Evolutionary conservation across 1,139 yeast genomes (phyloP), one percentile per base, ranked within the genome.

Genomic region (Suhomyces wounanorum): DNA sequence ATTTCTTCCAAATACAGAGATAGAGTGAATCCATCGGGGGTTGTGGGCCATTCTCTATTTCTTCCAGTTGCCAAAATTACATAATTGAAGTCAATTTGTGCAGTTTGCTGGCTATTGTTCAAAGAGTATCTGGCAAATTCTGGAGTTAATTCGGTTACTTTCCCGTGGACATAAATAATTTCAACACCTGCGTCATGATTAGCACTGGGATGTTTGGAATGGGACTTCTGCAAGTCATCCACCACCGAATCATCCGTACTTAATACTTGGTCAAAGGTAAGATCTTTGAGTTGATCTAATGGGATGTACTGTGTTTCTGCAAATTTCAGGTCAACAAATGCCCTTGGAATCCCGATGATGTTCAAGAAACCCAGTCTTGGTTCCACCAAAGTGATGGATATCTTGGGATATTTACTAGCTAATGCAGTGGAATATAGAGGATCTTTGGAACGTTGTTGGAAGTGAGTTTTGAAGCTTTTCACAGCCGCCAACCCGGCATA

Each of bases 361-460:
- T 81, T 81, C 49, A 81, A 66, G 45, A 81, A 70, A 2, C 85
- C 85, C 2, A 77, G 72, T 50, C 79, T 66, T 16, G 85, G 84
- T 52, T 81, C 85, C 0, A 81, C 62, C 41, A 81, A 51, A 0
- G 77, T 73, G 17, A 80, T 65, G 14, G 77, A 70, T 1, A 75
- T 58, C 40, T 59, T 62, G 36, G 56, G 59, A 18, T 31, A n/a
- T 25, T 49, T 50, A 42, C 38, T 43, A 16, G 49, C 53, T 43
- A 53, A 47, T 14, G 54, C 54, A 21, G 57, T 46, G 8, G 53
- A 49, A 16, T 53, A 55, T 16, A 50, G 41, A 8, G 58, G 52
- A 39, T 53, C 52, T 8, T 44, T 14, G 8, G 53, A 44, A 25
- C 57, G 49, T 47, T 62, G 61, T 13, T 55, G 54, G 45, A 72